Conservation (phyloP, 164 flowering plant genomes). For the Sextonia rubra region DNA sequence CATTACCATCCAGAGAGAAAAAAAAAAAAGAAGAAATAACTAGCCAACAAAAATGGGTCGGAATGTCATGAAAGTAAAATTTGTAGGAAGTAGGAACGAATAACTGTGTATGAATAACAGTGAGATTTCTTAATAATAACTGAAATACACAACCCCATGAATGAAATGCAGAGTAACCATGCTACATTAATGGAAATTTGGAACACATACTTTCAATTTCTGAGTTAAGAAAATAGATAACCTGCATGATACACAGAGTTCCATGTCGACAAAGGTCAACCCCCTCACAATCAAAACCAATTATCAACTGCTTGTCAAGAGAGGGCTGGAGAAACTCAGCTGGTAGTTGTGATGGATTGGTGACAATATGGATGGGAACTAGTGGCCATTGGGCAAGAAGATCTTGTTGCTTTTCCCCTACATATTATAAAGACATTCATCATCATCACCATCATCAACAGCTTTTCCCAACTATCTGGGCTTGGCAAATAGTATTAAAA, state of each 20-base stretch:
- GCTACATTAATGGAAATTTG: not conserved
- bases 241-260: constrained; percentile 90
- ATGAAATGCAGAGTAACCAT: not conserved
- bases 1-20: too few relatives aligned
- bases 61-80: too few relatives aligned
- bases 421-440: not conserved
- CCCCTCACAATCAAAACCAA: constrained; percentile 96
- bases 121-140: not conserved
- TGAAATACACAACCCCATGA: not conserved
- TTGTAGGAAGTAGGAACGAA: too few relatives aligned
- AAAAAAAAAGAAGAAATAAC: too few relatives aligned
- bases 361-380: constrained; percentile 65
- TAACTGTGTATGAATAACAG: too few relatives aligned
- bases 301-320: constrained; percentile 46
- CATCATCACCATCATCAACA: too few relatives aligned
- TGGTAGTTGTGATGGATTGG: constrained; percentile 74
- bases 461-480: too few relatives aligned
- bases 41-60: too few relatives aligned
- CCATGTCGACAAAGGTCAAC: constrained; percentile 87
- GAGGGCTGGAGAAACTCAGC: constrained; percentile 70
- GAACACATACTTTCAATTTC: not conserved
- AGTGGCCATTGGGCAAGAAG: constrained; percentile 24
- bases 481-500: too few relatives aligned
- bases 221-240: constrained; percentile 7
- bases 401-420: constrained; percentile 36